Percentiles rank a stretch among this genome's conserved stretches.
Evolutionary conservation across 2,329 filamentous ascomycete genomes (phyloP).

Genomic region (Cercospora sp.): DNA sequence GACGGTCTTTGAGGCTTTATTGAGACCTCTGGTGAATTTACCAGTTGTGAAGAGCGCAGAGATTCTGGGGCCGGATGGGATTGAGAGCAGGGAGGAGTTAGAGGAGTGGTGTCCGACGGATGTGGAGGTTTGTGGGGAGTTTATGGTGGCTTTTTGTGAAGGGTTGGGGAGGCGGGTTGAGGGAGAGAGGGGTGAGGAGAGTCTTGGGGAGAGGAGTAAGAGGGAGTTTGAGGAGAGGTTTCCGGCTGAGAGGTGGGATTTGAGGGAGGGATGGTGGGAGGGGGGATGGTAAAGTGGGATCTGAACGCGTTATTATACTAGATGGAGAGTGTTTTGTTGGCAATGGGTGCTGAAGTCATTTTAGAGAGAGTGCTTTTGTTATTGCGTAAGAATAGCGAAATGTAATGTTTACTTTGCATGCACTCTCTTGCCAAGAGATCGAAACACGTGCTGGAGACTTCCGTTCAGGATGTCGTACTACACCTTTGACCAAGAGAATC

Average conservation of each 20-base stretch:
- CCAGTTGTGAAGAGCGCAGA: neutral
- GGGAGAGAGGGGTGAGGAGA: neutral
- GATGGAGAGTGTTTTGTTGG: too few relatives aligned
- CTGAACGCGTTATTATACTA: too few relatives aligned
- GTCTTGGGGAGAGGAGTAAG: neutral
- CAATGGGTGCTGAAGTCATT: too few relatives aligned
- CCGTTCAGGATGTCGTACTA: too few relatives aligned
- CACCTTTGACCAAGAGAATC: too few relatives aligned
- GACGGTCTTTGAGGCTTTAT: neutral
- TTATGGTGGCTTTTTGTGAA: neutral
- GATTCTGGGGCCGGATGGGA: neutral
- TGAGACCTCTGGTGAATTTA: neutral
- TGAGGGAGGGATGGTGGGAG: neutral
- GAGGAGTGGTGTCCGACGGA: neutral
- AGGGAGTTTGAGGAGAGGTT: neutral
- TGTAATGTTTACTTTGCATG: too few relatives aligned
- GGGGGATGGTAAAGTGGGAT: neutral
- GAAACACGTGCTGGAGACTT: too few relatives aligned
- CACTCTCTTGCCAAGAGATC: too few relatives aligned
- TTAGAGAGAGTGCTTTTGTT: too few relatives aligned
- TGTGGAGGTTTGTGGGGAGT: neutral
- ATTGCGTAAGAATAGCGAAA: too few relatives aligned
- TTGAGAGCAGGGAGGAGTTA: neutral
- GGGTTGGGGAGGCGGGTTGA: neutral
- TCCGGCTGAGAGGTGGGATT: neutral